Conservation (phyloP, 2,329 filamentous ascomycete species). For the Ophiostoma montium region DNA sequence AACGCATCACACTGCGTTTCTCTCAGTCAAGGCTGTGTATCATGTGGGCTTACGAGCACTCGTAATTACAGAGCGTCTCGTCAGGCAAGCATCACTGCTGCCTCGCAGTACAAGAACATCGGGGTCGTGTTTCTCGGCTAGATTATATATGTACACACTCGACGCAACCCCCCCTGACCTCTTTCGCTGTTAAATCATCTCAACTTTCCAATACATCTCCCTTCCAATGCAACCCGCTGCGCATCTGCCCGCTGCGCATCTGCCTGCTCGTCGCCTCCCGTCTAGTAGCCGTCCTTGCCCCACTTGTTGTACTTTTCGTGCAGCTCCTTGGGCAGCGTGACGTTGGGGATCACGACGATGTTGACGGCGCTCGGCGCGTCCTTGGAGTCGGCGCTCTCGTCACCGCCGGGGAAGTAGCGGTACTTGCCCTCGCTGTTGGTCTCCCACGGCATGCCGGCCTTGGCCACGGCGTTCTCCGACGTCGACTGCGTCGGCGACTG, state of each 20-base stretch:
- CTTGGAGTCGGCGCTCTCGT: slow-evolving; percentile 58
- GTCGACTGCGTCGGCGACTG: slow-evolving; percentile 72
- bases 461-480: slow-evolving; percentile 63
- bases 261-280: neutral
- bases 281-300: slow-evolving; percentile 88
- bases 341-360: slow-evolving; percentile 84
- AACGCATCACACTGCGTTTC: too few species aligned
- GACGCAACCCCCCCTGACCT: neutral
- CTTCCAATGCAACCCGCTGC: too few species aligned
- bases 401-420: slow-evolving; percentile 75
- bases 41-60: too few species aligned
- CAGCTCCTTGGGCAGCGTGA: slow-evolving; percentile 80
- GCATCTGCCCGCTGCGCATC: neutral
- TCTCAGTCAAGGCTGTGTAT: too few species aligned
- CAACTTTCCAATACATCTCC: neutral
- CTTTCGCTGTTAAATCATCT: neutral
- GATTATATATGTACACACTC: slow-evolving; percentile 6
- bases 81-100: too few species aligned
- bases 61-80: too few species aligned
- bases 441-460: slow-evolving; percentile 86
- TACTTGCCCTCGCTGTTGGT: slow-evolving; percentile 52
- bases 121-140: neutral
- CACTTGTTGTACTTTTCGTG: slow-evolving; percentile 99
- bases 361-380: slow-evolving; percentile 93
- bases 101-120: neutral